Percentiles rank a stretch among this genome's conserved stretches.
Evolutionary conservation across 805 yeast genomes (phyloP).

Genomic region (Blastobotrys parvus): DNA sequence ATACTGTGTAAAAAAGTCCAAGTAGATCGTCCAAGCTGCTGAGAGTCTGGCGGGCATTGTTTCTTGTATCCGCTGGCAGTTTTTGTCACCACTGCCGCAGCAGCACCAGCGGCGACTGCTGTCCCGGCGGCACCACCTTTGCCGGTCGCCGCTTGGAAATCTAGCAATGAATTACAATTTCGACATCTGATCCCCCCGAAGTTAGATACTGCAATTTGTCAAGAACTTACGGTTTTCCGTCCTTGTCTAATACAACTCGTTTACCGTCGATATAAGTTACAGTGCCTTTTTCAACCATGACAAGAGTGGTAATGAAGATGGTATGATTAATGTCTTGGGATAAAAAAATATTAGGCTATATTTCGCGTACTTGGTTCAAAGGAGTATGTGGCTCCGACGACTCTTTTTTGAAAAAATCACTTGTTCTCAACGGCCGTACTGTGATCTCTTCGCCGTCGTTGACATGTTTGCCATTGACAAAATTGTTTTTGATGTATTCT

Average conservation of each 20-base stretch:
- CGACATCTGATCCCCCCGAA: slow-evolving; percentile 68
- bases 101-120: slow-evolving; percentile 10
- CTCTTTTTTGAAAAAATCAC: slow-evolving; percentile 48
- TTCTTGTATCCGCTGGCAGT: slow-evolving; percentile 26
- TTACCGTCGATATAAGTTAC: slow-evolving; percentile 37
- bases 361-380: slow-evolving; percentile 11
- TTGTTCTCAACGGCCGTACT: slow-evolving; percentile 55
- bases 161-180: slow-evolving; percentile 73
- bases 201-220: too few species aligned
- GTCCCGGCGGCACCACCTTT: slow-evolving; percentile 20
- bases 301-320: background rate
- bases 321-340: too few species aligned
- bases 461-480: slow-evolving; percentile 30
- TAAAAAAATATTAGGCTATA: too few species aligned
- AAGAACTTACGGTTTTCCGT: slow-evolving; percentile 85
- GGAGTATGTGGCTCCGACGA: slow-evolving; percentile 35
- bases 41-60: slow-evolving; percentile 83
- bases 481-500: slow-evolving; percentile 65
- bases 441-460: slow-evolving; percentile 32
- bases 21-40: slow-evolving; percentile 68
- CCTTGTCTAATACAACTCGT: slow-evolving; percentile 67
- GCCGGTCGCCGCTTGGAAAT: slow-evolving; percentile 58
- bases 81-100: slow-evolving; percentile 20
- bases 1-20: slow-evolving; percentile 90
- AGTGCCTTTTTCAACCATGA: slow-evolving; percentile 1